A percentile compares a stretch with the other conserved stretches of the same genome.
Evolutionary conservation across 768 basidiomycete genomes (phyloP).

Genomic region (Naematelia aurantialba): DNA sequence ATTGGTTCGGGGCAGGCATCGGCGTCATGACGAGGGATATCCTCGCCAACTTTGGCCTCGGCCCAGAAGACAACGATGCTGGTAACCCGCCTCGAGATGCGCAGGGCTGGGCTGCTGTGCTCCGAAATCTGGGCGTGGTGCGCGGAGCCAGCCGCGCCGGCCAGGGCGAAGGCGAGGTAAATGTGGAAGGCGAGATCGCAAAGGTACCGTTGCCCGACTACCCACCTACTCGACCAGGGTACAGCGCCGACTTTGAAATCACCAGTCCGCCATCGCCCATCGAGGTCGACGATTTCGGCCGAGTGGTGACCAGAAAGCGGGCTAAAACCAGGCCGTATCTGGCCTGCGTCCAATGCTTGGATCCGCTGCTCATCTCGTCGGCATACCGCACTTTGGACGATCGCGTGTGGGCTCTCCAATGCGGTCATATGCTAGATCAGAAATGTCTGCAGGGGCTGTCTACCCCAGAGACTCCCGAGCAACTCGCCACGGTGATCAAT

Average conservation of each 20-base stretch:
- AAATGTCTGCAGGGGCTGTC: conserved; percentile 34
- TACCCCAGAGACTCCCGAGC: conserved; percentile 15
- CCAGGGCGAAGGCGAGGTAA: not conserved
- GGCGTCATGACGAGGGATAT: not conserved
- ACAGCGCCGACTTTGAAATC: not conserved
- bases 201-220: not conserved
- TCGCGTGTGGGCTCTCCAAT: conserved; percentile 36
- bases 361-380: conserved; percentile 34
- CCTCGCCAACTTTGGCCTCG: not conserved
- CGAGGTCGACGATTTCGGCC: conserved; percentile 39
- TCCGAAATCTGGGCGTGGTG: not conserved
- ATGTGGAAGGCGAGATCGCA: not conserved
- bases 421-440: conserved; percentile 47
- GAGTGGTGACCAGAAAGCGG: conserved; percentile 17
- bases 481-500: not conserved
- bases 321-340: conserved; percentile 17
- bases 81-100: not conserved
- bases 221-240: not conserved
- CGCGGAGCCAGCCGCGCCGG: not conserved
- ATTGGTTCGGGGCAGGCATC: not conserved
- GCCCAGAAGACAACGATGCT: not conserved
- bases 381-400: conserved; percentile 34
- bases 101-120: not conserved
- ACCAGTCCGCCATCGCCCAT: conserved; percentile 16
- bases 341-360: conserved; percentile 31